Evolutionary conservation across 2,329 filamentous ascomycete genomes (phyloP), one percentile per base, ranked within the genome.

Genomic region (Monosporascus ibericus): DNA sequence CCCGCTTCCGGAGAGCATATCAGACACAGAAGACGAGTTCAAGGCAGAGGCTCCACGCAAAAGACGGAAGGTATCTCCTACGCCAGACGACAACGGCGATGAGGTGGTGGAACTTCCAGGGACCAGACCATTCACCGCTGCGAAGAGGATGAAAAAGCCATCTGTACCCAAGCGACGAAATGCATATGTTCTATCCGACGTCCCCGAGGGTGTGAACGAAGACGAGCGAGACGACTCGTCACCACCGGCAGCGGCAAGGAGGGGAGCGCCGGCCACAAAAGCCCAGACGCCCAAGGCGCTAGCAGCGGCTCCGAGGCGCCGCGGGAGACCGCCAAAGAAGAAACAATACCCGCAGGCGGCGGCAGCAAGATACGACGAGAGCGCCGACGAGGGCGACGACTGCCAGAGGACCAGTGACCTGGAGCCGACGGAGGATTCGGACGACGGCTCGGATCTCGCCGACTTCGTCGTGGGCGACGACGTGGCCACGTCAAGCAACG

Each of bases 1-100:
- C 2, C 69, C 75, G 0, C 66, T 75, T 3, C 72, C 68, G 42
- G 44, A 20, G 8, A 55, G 62, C 60, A 2, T 80, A 73, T 64
- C 68, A 25, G 74, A 79, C 22, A 70, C 75, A 20, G 70, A 69
- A 22, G 58, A 57, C 15, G 58, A 58, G 4, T 18, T 38, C n/a
- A 51, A 57, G 52, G 36, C 48, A 34, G 55, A 44, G 39, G 63
- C 58, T 20, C 54, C 60, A 18, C 53, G 56, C n/a, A 67, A 68
- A 56, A 65, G 60, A 52, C 61, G 61, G 37, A 68, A 63, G 52
- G 36, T 58, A 5, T 38, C 49, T 22, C 30, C 53, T 24, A 20
- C 30, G 36, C 17, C 36, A 52, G 52, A 48, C 30, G 15, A 36
- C 17, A 37, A 56, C 5, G 56, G 58, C 6, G 53, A 55, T 14